A percentile compares a stretch with the other conserved stretches of the same genome.
phyloP scores from a whole-genome alignment of 768 basidiomycete species.

The Lentinula sp. region DNA sequence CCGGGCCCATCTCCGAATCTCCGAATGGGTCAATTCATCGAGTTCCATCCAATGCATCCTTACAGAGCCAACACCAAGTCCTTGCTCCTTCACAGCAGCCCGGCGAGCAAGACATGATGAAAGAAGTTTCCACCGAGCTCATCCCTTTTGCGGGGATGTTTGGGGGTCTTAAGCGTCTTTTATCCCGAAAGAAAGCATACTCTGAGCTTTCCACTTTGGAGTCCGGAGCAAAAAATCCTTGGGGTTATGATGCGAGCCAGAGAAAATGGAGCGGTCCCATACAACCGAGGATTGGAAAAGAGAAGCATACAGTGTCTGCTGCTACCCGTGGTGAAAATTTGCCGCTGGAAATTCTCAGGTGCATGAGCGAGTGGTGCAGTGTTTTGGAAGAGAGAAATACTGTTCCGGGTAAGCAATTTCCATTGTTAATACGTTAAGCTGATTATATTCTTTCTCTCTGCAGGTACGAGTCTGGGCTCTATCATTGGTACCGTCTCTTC shows the following conservation, averaged over 20 bases:
- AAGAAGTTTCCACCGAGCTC: conserved; percentile 17
- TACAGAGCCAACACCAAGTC: conserved; percentile 1
- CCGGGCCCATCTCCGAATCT: neutral
- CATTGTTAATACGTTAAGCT: neutral
- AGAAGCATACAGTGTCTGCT: conserved; percentile 22
- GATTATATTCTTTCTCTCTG: neutral
- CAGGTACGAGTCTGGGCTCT: conserved; percentile 44
- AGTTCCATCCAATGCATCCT: neutral
- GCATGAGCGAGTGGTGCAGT: conserved; percentile 53
- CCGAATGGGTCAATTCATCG: conserved; percentile 2
- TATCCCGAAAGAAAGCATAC: conserved; percentile 2
- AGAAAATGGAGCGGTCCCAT: conserved; percentile 32
- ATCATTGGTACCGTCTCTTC: conserved; percentile 43
- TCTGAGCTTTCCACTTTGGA: neutral
- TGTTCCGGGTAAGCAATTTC: conserved; percentile 39
- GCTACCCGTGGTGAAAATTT: conserved; percentile 40
- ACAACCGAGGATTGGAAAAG: conserved; percentile 17
- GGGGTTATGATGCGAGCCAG: conserved; percentile 8
- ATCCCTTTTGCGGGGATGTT: conserved; percentile 21
- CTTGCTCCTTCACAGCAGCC: conserved; percentile 3
- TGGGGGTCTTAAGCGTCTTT: conserved; percentile 1
- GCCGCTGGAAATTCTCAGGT: conserved; percentile 49
- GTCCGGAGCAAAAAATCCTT: conserved; percentile 7
- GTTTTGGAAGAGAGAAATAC: conserved; percentile 53
- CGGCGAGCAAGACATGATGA: conserved; percentile 9